Evolutionary conservation across 345 rosid species (phyloP), one percentile per base, ranked within the genome.

Genomic region (Salix arbutifolia): DNA sequence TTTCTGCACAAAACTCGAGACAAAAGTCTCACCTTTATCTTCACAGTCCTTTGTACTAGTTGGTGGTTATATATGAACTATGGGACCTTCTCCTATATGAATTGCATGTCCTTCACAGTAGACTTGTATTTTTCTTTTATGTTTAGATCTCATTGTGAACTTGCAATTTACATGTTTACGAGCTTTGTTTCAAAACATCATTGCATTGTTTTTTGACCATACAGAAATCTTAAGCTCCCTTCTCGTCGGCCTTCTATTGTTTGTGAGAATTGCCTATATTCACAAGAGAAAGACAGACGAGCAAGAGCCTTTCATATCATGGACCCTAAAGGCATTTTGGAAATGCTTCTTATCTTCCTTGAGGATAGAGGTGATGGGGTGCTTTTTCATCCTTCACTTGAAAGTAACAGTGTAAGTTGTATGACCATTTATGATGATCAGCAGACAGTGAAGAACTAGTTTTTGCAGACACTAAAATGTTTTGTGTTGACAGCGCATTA

Each of bases 231-330:
- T 58, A 95, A 90, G 84, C 93, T 95, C 82, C 98, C 99, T 50
- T 93, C 99, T 70, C 87, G 83, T 3, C 84, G 69, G 68, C 97
- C 97, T 77, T 80, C 96, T 30, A 69, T 95, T 67, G 99, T 93
- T 42, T 91, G 97, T 78, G 99, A 95, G 80, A 91, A 87, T 82
- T 93, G 97, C 73, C 80, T 93, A 76, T 93, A 95, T 85, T 91
- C 93, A 8, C 87, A 69, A 72, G 79, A 86, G 83, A 88, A 73
- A 78, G 96, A 90, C 78, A 83, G 86, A 78, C 87, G 99, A 48
- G 93, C 86, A 67, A 87, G 97, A 85, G 97, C 94, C 35, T 93
- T 93, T 81, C 99, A 95, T 84, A 83, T 95, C 61, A 87, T 91
- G 93, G 94, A 93, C 79, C 96, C 97, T 21, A 84, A 86, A 79